Percentiles rank a stretch among this genome's conserved stretches.
Evolutionary conservation across 345 rosid species (phyloP).

Genomic region (Bretschneidera sinensis): DNA sequence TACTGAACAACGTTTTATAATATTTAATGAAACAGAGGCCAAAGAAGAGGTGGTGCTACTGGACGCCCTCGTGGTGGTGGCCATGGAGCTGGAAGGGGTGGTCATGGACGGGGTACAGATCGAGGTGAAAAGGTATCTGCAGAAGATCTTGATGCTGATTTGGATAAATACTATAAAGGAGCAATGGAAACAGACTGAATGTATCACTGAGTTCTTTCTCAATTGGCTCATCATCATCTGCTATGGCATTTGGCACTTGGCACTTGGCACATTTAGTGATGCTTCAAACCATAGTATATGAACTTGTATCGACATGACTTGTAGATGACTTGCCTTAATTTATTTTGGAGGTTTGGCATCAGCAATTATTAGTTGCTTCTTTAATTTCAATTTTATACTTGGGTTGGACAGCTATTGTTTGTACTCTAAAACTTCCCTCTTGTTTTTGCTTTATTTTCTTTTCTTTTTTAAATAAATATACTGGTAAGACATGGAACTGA

Average conservation of each 20-base stretch:
- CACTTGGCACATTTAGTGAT: not conserved
- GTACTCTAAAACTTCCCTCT: not conserved
- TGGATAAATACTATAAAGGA: slow-evolving; percentile 53
- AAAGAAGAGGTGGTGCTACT: slow-evolving; percentile 32
- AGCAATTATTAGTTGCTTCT: not conserved
- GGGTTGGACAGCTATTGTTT: too few relatives aligned
- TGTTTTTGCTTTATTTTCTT: not conserved
- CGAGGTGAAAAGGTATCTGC: slow-evolving; percentile 38
- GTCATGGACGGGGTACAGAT: slow-evolving; percentile 34
- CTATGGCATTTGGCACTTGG: not conserved
- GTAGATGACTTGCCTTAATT: not conserved
- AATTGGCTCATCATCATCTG: not conserved
- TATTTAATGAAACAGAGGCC: slow-evolving; percentile 23
- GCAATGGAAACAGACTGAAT: slow-evolving; percentile 41
- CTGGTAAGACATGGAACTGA: not conserved
- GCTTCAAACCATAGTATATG: not conserved
- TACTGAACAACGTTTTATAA: slow-evolving; percentile 13
- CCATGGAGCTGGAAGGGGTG: slow-evolving; percentile 31
- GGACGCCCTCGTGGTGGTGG: slow-evolving; percentile 41
- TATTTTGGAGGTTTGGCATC: slow-evolving; percentile 4
- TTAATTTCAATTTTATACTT: not conserved
- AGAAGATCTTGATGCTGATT: slow-evolving; percentile 57
- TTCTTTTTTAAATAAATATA: too few relatives aligned
- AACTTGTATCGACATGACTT: not conserved
- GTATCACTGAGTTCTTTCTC: not conserved